phyloP scores from a whole-genome alignment of 2,329 filamentous ascomycete genomes.

The Rhinocladiella similis region DNA sequence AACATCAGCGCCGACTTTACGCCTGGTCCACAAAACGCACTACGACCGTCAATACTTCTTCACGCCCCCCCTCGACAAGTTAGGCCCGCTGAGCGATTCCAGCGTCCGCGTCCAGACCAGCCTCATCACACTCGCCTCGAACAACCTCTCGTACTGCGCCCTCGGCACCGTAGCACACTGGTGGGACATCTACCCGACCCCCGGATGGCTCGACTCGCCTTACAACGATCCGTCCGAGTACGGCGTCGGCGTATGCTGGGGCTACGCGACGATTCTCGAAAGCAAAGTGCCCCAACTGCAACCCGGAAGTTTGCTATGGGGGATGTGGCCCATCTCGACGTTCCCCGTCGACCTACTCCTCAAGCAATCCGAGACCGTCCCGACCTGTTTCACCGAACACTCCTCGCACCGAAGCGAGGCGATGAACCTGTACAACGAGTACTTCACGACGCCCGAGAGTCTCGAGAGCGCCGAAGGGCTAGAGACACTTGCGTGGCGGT shows the following conservation, averaged over 20 bases:
- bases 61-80: neutral
- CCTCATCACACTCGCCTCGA: conserved; percentile 18
- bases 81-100: conserved; percentile 10
- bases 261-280: conserved; percentile 45
- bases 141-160: conserved; percentile 26
- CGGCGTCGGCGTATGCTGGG: conserved; percentile 51
- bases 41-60: conserved; percentile 13
- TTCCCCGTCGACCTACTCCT: conserved; percentile 41
- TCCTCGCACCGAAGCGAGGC: conserved; percentile 38
- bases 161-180: conserved; percentile 9
- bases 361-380: conserved; percentile 21
- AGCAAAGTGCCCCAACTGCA: conserved; percentile 39
- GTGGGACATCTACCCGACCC: conserved; percentile 48
- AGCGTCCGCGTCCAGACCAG: conserved; percentile 16
- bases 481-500: conserved; percentile 22
- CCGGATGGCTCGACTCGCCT: conserved; percentile 30
- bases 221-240: conserved; percentile 40
- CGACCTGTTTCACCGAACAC: conserved; percentile 38
- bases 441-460: conserved; percentile 26
- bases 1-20: neutral
- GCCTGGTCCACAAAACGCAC: conserved; percentile 2
- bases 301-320: conserved; percentile 40
- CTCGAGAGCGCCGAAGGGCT: conserved; percentile 21
- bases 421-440: conserved; percentile 49
- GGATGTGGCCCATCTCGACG: conserved; percentile 46